Evolutionary conservation across 1,139 yeast genomes (phyloP), one percentile per base, ranked within the genome.

Genomic region (Hemisphaericaspora xylanilytica): DNA sequence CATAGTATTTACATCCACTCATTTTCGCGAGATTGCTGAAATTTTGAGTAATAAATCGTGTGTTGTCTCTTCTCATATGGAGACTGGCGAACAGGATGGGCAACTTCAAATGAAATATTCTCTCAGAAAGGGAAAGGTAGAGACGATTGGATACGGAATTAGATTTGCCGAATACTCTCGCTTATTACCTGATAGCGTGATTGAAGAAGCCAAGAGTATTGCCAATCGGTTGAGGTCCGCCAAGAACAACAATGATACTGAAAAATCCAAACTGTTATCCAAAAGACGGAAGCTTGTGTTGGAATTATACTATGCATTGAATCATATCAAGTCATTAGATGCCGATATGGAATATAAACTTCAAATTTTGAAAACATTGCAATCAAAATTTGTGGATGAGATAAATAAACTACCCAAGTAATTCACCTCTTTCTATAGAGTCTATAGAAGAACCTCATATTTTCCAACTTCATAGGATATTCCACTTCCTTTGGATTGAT

Each of bases 391-490:
- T 41, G 49, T 46, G 3, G 46, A 42, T 8, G 47, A 45, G 25
- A 46, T 46, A n/a, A 46, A 44, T 28, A 37, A 35, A 25, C 15
- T 38, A 10, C 22, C 27, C 10, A 27, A 28, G 27, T 24, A 16
- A 18, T 24, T 26, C 53, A 65, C 48, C 56, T 69, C 61, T 78
- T 80, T 50, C 75, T 66, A 59, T 86, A 88, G 36, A 88, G 64
- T 49, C 95, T 72, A 59, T 81, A 81, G 58, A 88, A 87, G 56
- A 85, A 85, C 44, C 96, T 72, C 96, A 87, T 87, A 56, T 85
- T 87, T 55, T 88, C 96, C 43, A 88, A 62, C 50, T 85, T 85
- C 65, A 86, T 64, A 1, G 83, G 81, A 52, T 86, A 88, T 5
- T 70, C 63, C 3, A 82, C 63, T n/a, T 71, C 73, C 11, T 65